Percentiles rank a stretch among this genome's conserved stretches.
Evolutionary conservation across 2,329 filamentous ascomycete genomes (phyloP).

Genomic region (Penicillium freii): DNA sequence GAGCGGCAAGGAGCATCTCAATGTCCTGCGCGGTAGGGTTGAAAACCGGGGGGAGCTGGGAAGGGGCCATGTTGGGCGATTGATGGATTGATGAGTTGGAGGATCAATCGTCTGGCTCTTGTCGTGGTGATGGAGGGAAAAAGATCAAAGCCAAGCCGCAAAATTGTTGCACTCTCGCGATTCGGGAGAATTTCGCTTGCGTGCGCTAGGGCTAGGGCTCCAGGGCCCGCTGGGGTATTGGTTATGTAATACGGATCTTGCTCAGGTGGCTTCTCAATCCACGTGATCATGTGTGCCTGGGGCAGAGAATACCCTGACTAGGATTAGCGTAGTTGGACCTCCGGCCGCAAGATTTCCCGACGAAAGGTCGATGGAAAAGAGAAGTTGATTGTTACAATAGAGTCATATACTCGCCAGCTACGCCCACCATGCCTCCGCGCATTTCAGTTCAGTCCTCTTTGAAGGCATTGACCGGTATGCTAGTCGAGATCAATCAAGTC

Average conservation of each 20-base stretch:
- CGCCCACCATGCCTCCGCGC: constrained; percentile 63
- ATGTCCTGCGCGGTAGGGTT: constrained; percentile 98
- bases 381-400: constrained; percentile 14
- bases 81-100: constrained; percentile 45
- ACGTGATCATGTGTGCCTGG: background rate
- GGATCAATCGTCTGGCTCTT: constrained; percentile 49
- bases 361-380: constrained; percentile 23
- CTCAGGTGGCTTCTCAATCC: background rate
- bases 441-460: constrained; percentile 61
- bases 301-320: background rate
- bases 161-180: constrained; percentile 28
- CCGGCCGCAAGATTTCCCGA: constrained; percentile 35
- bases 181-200: constrained; percentile 40
- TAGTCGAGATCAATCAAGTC: background rate
- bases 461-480: constrained; percentile 60
- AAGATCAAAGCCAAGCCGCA: constrained; percentile 32
- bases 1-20: constrained; percentile 97
- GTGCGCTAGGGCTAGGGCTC: constrained; percentile 40
- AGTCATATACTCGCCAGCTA: constrained; percentile 1
- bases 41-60: constrained; percentile 91
- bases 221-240: background rate
- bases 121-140: constrained; percentile 38
- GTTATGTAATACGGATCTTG: constrained; percentile 8
- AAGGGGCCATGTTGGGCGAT: constrained; percentile 83
- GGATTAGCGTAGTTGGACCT: constrained; percentile 26